phyloP scores from a whole-genome alignment of 306 rosid species.

The Boehmeria nivea region DNA sequence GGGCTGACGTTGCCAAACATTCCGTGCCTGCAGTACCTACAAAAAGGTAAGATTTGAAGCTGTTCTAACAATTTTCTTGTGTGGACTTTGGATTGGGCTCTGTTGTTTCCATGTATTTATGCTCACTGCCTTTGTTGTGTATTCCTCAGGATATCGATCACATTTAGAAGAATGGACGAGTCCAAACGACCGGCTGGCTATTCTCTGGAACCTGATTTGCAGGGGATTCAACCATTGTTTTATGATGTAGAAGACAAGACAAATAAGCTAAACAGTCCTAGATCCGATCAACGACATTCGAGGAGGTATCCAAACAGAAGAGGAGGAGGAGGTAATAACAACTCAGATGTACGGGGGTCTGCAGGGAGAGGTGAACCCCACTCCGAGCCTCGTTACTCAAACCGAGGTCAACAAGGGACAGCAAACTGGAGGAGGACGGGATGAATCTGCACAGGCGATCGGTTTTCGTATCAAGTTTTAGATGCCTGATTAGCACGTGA shows the following conservation, averaged over 20 bases:
- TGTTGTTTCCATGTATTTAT: constrained; percentile 1
- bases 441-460: constrained; percentile 14
- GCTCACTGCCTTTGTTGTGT: constrained; percentile 9
- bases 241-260: constrained; percentile 39
- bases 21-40: constrained; percentile 89
- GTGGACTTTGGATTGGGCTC: background rate
- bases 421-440: constrained; percentile 42
- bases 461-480: background rate
- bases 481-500: background rate
- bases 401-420: constrained; percentile 35
- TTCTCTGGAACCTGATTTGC: constrained; percentile 70
- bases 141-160: constrained; percentile 71
- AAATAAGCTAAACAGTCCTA: constrained; percentile 29
- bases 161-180: constrained; percentile 87
- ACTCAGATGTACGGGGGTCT: constrained; percentile 39
- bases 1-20: constrained; percentile 93
- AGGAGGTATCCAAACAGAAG: constrained; percentile 42
- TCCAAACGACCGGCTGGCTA: constrained; percentile 50
- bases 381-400: constrained; percentile 35
- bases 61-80: constrained; percentile 2
- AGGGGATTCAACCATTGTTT: constrained; percentile 64
- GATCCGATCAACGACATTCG: constrained; percentile 23
- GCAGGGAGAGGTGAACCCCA: constrained; percentile 34
- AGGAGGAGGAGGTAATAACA: constrained; percentile 41
- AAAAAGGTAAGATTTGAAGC: constrained; percentile 47